Evolutionary conservation across 2,329 filamentous ascomycete genomes (phyloP), one percentile per base, ranked within the genome.

Genomic region (Ambrosiella cleistominuta): DNA sequence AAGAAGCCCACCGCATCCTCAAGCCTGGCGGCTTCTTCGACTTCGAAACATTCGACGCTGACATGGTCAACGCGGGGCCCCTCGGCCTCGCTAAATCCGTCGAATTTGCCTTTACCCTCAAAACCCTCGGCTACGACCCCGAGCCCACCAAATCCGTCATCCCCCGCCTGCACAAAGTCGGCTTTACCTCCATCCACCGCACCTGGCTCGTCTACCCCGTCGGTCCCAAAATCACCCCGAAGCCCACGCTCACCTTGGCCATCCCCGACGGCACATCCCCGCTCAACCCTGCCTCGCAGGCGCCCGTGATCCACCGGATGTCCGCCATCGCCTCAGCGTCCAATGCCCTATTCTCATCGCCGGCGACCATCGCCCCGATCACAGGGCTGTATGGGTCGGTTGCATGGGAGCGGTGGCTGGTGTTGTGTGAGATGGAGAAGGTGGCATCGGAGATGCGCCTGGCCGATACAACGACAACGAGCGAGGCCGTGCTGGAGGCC

Each of bases 401-500:
- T 83, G 83, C 83, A 68, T 98, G 90, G 91, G 93, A 98, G 77
- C 86, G 88, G 68, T 98, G 93, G 93, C 79, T 97, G 69, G 72
- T 96, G 63, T 87, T 88, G 66, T 78, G 91, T 65, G 86, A 93
- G 72, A 79, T 84, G 71, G 90, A 96, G 74, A 93, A 79, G 69
- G 75, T 75, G 3, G 74, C 88, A 66, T 85, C 86, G 35, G 83
- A 88, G 66, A 69, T 77, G 61, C 69, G 78, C 9, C 72, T 81
- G 27, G 71, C 70, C 3, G 76, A 80, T 64, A 79, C 71, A 3
- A 75, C 76, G 37, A 75, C 73, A 42, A 68, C 76, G 8, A 72
- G 76, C 19, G 68, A 71, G 50, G 73, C 76, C 53, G 74, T 79
- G 68, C 68, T 70, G 57, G 75, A 79, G 69, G 79, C 80, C 7